These are phyloP conservation scores for Rhodomyrtus tomentosa DNA, from an alignment of 345 rosid species.

Conservation along the genomic window DNA sequence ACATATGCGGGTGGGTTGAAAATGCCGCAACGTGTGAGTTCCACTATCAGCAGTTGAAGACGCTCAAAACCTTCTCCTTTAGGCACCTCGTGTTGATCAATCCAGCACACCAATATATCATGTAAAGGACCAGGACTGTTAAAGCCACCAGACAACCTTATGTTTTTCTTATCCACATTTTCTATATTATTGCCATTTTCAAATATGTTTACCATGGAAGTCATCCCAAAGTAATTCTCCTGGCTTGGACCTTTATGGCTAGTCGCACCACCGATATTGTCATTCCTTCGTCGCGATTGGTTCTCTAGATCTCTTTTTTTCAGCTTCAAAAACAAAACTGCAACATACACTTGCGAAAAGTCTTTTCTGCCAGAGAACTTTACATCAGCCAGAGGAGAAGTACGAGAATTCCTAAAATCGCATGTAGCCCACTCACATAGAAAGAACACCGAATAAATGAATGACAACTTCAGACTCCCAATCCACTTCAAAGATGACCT, in stretches of 20 bases:
- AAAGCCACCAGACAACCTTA: conserved; percentile 34
- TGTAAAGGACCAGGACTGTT: conserved; percentile 93
- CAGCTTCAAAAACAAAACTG: conserved; percentile 64
- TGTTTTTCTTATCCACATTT: conserved; percentile 6
- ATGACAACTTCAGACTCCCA: conserved; percentile 52
- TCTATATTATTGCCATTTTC: conserved; percentile 16
- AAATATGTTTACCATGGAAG: conserved; percentile 13
- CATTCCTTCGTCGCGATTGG: conserved; percentile 20
- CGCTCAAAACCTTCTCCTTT: conserved; percentile 67
- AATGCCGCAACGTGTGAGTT: conserved; percentile 73
- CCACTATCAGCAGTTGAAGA: conserved; percentile 61
- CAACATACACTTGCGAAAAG: conserved; percentile 70
- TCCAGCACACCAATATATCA: conserved; percentile 94
- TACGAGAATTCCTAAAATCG: conserved; percentile 78
- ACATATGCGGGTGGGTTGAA: conserved; percentile 88
- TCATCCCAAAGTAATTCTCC: conserved; percentile 17
- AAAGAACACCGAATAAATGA: conserved; percentile 69
- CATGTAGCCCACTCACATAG: conserved; percentile 99
- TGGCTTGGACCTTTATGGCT: conserved; percentile 13
- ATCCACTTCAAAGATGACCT: conserved; percentile 83
- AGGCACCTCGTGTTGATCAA: conserved; percentile 86
- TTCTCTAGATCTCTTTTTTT: conserved; percentile 50
- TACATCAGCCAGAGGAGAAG: conserved; percentile 40
- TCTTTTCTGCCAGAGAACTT: conserved; percentile 81
- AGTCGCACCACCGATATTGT: conserved; percentile 21